phyloP scores from a whole-genome alignment of 768 basidiomycete genomes.

The Tylopilus balloui region DNA sequence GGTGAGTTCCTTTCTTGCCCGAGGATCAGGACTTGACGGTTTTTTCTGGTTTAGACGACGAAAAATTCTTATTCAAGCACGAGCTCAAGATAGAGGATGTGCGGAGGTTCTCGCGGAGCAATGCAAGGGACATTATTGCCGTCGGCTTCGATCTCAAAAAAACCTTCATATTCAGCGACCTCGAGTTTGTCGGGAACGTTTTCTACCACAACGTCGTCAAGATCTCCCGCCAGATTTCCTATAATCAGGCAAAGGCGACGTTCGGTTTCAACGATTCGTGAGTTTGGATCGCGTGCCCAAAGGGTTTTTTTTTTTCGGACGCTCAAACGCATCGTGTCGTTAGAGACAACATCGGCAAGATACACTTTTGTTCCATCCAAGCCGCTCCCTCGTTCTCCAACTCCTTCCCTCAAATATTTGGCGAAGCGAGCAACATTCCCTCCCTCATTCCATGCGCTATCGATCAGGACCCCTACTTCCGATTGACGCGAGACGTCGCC shows the following conservation, averaged over 20 bases:
- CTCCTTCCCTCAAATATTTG: constrained; percentile 98
- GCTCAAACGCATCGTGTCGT: background rate
- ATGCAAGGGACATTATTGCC: constrained; percentile 95
- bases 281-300: constrained; percentile 29
- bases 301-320: background rate
- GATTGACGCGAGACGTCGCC: constrained; percentile 93
- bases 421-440: constrained; percentile 73
- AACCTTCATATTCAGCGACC: constrained; percentile 97
- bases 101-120: constrained; percentile 72
- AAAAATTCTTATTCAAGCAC: constrained; percentile 98
- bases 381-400: constrained; percentile 96
- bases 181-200: constrained; percentile 82
- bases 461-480: constrained; percentile 97
- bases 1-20: constrained; percentile 41
- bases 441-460: constrained; percentile 97
- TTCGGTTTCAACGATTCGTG: constrained; percentile 97
- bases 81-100: constrained; percentile 89
- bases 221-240: constrained; percentile 89
- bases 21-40: background rate
- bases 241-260: constrained; percentile 89
- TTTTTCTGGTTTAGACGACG: constrained; percentile 65
- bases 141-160: constrained; percentile 88
- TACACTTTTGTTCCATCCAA: constrained; percentile 94
- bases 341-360: constrained; percentile 97
- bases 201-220: constrained; percentile 95